Conservation (phyloP, 1,284 basidiomycete species). For the Pascua guehoae region DNA sequence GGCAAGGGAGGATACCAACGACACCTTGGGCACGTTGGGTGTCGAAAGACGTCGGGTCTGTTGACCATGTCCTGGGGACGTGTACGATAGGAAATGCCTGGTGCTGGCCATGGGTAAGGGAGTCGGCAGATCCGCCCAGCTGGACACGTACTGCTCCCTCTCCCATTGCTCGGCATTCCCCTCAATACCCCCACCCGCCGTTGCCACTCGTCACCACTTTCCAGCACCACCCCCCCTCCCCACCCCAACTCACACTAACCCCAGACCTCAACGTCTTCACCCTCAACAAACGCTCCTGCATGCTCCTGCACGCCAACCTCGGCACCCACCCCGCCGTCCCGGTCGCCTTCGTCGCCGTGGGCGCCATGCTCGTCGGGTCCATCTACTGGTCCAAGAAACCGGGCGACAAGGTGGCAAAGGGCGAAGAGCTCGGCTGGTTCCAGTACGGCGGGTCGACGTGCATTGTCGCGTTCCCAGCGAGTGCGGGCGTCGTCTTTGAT, state of each 20-base stretch:
- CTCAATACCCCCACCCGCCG: too few species aligned
- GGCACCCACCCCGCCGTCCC: slow-evolving; percentile 37
- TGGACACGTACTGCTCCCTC: too few species aligned
- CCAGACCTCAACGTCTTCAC: slow-evolving; percentile 18
- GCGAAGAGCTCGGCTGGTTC: slow-evolving; percentile 55
- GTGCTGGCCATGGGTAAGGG: too few species aligned
- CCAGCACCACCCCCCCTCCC: too few species aligned
- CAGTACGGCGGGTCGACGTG: slow-evolving; percentile 55
- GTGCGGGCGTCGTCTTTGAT: slow-evolving; percentile 58
- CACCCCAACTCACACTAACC: background rate
- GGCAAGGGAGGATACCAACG: too few species aligned
- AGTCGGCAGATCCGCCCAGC: too few species aligned
- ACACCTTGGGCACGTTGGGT: too few species aligned
- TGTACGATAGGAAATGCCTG: too few species aligned
- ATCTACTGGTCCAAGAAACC: slow-evolving; percentile 51
- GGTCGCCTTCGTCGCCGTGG: slow-evolving; percentile 45
- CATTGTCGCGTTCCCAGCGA: slow-evolving; percentile 60
- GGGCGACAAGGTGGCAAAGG: slow-evolving; percentile 49
- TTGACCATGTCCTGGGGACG: too few species aligned
- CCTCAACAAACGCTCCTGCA: slow-evolving; percentile 18
- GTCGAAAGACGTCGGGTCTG: too few species aligned
- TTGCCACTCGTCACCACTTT: too few species aligned
- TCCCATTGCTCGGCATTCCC: too few species aligned
- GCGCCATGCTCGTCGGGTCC: slow-evolving; percentile 56
- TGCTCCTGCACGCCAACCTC: slow-evolving; percentile 44